phyloP scores from a whole-genome alignment of 805 yeast genomes.

The Candida nanaspora region DNA sequence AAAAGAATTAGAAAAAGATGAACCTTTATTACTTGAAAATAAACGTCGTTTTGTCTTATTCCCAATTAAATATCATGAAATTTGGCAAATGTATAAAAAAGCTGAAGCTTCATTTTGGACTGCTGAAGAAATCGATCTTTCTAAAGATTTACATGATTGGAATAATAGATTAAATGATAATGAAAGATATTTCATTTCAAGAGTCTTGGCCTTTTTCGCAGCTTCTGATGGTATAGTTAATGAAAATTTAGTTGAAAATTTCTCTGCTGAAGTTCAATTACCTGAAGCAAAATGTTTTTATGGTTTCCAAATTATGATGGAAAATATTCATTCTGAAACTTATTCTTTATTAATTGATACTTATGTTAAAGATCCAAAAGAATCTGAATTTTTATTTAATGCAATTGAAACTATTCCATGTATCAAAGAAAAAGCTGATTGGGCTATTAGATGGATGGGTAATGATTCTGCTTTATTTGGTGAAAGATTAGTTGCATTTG shows the following conservation, averaged over 20 bases:
- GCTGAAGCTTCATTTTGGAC: conserved; percentile 99
- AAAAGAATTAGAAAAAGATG: conserved; percentile 74
- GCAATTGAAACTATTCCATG: conserved; percentile 96
- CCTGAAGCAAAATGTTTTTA: conserved; percentile 98
- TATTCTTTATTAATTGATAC: conserved; percentile 92
- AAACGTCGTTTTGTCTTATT: conserved; percentile 83
- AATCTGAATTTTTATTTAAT: conserved; percentile 82
- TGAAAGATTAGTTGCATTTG: conserved; percentile 95
- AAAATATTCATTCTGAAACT: conserved; percentile 96
- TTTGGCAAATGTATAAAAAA: conserved; percentile 98
- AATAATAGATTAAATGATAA: conserved; percentile 80
- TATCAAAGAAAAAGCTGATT: conserved; percentile 94
- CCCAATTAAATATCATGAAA: conserved; percentile 95
- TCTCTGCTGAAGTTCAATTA: conserved; percentile 92
- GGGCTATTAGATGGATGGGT: conserved; percentile 97
- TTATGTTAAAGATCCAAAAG: conserved; percentile 93
- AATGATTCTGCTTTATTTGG: conserved; percentile 85
- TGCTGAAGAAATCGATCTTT: conserved; percentile 95
- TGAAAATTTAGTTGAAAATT: conserved; percentile 95
- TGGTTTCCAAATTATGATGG: conserved; percentile 99
- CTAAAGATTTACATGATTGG: conserved; percentile 92
- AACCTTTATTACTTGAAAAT: conserved; percentile 84
- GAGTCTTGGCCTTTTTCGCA: conserved; percentile 95
- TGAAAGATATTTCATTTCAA: conserved; percentile 86
- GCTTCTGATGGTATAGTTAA: conserved; percentile 98